A percentile compares a stretch with the other conserved stretches of the same genome.
Conservation (phyloP, 106 monocot genomes). For the Alisma plantagoaquatica region DNA sequence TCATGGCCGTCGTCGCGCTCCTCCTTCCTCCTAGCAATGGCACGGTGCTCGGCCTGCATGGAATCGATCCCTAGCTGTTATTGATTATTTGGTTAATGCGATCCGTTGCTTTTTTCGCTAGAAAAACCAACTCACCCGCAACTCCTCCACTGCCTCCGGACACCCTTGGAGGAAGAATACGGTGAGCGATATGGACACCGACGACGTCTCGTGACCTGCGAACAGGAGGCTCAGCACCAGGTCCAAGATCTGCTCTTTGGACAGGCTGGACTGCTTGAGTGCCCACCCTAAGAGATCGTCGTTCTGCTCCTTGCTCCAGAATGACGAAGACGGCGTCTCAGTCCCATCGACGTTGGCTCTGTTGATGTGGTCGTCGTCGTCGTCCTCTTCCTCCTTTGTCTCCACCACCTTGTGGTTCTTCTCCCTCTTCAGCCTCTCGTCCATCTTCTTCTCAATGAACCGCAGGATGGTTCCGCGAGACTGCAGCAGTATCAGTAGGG, state of each 20-base stretch:
- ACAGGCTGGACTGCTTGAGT: slow-evolving; percentile 35
- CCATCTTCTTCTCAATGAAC: slow-evolving; percentile 54
- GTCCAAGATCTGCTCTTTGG: slow-evolving; percentile 78
- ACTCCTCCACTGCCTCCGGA: slow-evolving; percentile 45
- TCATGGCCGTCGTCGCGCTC: slow-evolving; percentile 37
- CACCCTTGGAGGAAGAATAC: slow-evolving; percentile 65
- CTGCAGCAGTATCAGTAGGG: too few relatives aligned
- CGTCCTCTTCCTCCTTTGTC: background rate
- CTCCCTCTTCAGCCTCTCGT: slow-evolving; percentile 21
- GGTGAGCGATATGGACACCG: slow-evolving; percentile 49
- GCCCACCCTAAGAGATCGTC: slow-evolving; percentile 63
- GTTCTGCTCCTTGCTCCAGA: slow-evolving; percentile 2
- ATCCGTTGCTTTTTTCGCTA: too few relatives aligned
- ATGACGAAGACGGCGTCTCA: too few relatives aligned
- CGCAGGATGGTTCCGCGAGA: slow-evolving; percentile 51
- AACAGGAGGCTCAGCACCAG: slow-evolving; percentile 74
- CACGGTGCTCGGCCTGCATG: slow-evolving; percentile 36
- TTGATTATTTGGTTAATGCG: background rate
- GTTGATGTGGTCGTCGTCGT: too few relatives aligned
- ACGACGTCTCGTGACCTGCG: slow-evolving; percentile 74
- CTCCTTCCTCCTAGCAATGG: slow-evolving; percentile 27
- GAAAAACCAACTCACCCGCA: slow-evolving; percentile 52
- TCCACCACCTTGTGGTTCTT: too few relatives aligned
- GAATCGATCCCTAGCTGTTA: background rate
- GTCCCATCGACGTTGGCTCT: too few relatives aligned